These are phyloP conservation scores for Globisporangium cylindrosporum DNA, from an alignment of 352 stramenopile species.

Conservation along the genomic window DNA sequence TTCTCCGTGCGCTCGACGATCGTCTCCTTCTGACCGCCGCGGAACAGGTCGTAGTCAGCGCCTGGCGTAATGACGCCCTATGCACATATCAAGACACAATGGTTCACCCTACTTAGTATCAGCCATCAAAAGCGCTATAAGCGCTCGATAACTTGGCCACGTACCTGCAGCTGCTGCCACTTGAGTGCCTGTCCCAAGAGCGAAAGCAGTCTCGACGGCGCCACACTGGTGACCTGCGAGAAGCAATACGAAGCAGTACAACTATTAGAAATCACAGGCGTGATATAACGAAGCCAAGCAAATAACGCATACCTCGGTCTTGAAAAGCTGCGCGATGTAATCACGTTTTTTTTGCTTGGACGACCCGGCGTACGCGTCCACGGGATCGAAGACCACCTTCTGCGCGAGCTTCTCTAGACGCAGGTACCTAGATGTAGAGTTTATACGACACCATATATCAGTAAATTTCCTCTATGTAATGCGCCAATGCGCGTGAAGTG, in stretches of 20 bases:
- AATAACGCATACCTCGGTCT: slow-evolving; percentile 46
- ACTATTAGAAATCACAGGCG: neutral
- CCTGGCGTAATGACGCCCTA: slow-evolving; percentile 61
- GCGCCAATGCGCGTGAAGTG: neutral
- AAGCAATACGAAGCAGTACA: neutral
- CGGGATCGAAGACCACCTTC: slow-evolving; percentile 57
- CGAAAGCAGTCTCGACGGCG: slow-evolving; percentile 86
- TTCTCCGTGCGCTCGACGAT: slow-evolving; percentile 60
- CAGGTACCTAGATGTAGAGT: slow-evolving; percentile 34
- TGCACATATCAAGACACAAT: neutral
- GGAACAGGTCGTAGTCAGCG: slow-evolving; percentile 84
- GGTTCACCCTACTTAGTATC: neutral
- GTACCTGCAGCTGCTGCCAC: slow-evolving; percentile 83
- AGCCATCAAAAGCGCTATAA: neutral
- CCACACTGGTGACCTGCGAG: slow-evolving; percentile 43
- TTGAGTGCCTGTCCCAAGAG: slow-evolving; percentile 89
- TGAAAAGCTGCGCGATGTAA: slow-evolving; percentile 73
- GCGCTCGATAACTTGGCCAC: neutral
- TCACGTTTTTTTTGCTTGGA: slow-evolving; percentile 80
- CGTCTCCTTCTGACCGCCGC: slow-evolving; percentile 49
- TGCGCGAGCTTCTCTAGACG: slow-evolving; percentile 79
- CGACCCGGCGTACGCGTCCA: slow-evolving; percentile 58
- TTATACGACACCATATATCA: neutral
- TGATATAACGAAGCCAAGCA: neutral
- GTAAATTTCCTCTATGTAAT: slow-evolving; percentile 1